These are phyloP conservation scores for Lodderomyces pseudojiufengensis DNA, from an alignment of 1,139 yeast genomes.

Conservation along the genomic window DNA sequence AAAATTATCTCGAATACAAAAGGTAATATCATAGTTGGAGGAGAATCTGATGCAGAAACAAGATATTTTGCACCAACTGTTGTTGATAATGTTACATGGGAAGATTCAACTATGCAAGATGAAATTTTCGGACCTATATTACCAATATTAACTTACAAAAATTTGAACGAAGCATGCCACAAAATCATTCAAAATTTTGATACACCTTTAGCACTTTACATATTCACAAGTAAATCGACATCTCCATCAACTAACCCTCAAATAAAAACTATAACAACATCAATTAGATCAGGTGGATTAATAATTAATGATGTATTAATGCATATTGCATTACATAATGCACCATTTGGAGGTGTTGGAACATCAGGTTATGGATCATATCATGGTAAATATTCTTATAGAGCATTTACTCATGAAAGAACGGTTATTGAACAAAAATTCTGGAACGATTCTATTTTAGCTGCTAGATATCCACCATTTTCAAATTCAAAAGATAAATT, in stretches of 20 bases:
- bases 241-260: slow-evolving; percentile 40
- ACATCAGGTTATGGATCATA: slow-evolving; percentile 74
- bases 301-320: slow-evolving; percentile 67
- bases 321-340: slow-evolving; percentile 62
- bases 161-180: slow-evolving; percentile 46
- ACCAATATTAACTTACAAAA: slow-evolving; percentile 60
- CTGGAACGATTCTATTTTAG: slow-evolving; percentile 57
- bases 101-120: slow-evolving; percentile 67
- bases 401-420: slow-evolving; percentile 72
- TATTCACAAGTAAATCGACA: slow-evolving; percentile 53
- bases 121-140: slow-evolving; percentile 86
- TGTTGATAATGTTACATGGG: slow-evolving; percentile 54
- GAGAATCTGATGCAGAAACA: slow-evolving; percentile 39
- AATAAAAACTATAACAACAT: slow-evolving; percentile 45
- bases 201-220: slow-evolving; percentile 80
- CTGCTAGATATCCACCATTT: slow-evolving; percentile 69
- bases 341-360: slow-evolving; percentile 94
- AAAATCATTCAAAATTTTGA: slow-evolving; percentile 44
- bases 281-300: slow-evolving; percentile 71
- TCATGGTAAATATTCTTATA: slow-evolving; percentile 73
- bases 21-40: slow-evolving; percentile 61
- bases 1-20: slow-evolving; percentile 46
- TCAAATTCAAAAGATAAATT: slow-evolving; percentile 29
- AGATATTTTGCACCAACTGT: slow-evolving; percentile 73
- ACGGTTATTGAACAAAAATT: slow-evolving; percentile 64